These are phyloP conservation scores for Alloascoidea africana DNA, from an alignment of 805 yeast species.

Conservation along the genomic window DNA sequence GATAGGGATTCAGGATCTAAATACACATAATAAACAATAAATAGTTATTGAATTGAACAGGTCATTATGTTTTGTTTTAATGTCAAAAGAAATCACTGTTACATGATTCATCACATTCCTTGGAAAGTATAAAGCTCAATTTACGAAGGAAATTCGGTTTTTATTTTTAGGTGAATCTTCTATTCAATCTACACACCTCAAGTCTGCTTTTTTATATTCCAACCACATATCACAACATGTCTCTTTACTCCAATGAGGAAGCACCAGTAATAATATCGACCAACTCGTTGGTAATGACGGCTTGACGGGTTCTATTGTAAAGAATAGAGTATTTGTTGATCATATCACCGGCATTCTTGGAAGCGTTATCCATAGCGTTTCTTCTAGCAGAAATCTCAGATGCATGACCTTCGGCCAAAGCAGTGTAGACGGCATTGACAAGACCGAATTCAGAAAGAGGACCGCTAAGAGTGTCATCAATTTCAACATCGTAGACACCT, in stretches of 20 bases:
- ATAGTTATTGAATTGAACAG: too few species aligned
- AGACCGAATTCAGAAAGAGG: constrained; percentile 69
- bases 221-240: too few species aligned
- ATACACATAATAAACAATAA: too few species aligned
- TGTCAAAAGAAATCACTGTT: too few species aligned
- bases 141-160: too few species aligned
- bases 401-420: constrained; percentile 96
- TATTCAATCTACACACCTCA: too few species aligned
- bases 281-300: constrained; percentile 97
- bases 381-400: constrained; percentile 97
- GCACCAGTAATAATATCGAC: constrained; percentile 99
- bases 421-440: constrained; percentile 80
- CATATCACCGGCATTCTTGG: constrained; percentile 99
- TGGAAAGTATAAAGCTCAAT: too few species aligned
- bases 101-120: too few species aligned
- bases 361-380: constrained; percentile 99
- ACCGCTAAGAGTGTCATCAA: constrained; percentile 40
- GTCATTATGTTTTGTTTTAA: too few species aligned
- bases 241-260: constrained; percentile 74
- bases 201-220: too few species aligned
- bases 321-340: constrained; percentile 89
- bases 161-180: too few species aligned
- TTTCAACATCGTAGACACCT: constrained; percentile 66
- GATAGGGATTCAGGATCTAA: too few species aligned
- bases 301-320: constrained; percentile 99